These are phyloP conservation scores for Akanthomyces lecanii DNA, from an alignment of 2,329 filamentous ascomycete genomes.

Conservation along the genomic window DNA sequence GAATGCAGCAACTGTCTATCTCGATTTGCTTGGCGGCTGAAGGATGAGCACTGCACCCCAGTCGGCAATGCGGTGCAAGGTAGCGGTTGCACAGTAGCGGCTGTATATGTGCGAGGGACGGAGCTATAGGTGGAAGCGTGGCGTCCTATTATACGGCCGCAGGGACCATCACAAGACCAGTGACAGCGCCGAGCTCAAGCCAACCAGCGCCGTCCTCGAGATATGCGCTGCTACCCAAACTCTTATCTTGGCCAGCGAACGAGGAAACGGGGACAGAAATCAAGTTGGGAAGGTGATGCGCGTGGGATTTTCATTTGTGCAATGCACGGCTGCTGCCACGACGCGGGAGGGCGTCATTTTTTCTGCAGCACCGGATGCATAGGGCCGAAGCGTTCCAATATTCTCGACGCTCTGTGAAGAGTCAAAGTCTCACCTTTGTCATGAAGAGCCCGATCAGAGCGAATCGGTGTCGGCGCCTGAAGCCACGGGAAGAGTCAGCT, in stretches of 20 bases:
- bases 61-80: conserved; percentile 5
- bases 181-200: neutral
- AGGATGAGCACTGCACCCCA: conserved; percentile 7
- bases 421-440: neutral
- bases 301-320: neutral
- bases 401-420: neutral
- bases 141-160: neutral
- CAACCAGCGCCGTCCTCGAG: neutral
- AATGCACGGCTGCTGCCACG: neutral
- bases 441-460: neutral
- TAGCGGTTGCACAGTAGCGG: neutral
- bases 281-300: conserved; percentile 12
- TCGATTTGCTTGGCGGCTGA: conserved; percentile 11
- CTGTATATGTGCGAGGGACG: neutral
- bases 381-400: neutral
- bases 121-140: neutral
- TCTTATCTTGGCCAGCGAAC: neutral
- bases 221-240: neutral
- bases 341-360: neutral
- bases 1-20: conserved; percentile 6
- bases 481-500: neutral
- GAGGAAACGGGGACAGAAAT: neutral
- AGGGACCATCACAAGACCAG: neutral
- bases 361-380: neutral
- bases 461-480: neutral